Percentiles rank a stretch among this genome's conserved stretches.
These are phyloP conservation scores for Tetraselmis striata DNA, from an alignment of 139 green algal genomes.

Conservation along the genomic window DNA sequence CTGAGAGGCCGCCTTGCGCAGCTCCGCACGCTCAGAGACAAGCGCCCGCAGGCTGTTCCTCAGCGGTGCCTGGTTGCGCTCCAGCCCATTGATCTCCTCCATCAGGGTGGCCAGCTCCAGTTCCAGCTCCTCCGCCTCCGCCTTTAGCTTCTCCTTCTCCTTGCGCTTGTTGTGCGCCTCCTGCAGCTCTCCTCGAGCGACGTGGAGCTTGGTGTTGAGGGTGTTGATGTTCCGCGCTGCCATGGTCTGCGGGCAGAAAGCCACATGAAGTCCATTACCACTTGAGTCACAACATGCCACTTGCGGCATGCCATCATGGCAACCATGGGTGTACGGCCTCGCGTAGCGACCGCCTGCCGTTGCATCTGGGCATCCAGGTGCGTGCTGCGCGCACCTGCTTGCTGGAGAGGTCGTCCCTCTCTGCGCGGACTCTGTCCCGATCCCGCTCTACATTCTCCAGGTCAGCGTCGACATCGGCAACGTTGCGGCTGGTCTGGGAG, in stretches of 20 bases:
- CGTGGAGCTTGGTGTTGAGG: background rate
- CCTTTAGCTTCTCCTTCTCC: constrained; percentile 17
- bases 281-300: background rate
- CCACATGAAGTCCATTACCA: no score
- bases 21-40: background rate
- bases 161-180: background rate
- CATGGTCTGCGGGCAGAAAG: background rate
- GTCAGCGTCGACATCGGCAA: background rate
- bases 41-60: background rate
- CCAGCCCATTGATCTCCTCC: constrained; percentile 10
- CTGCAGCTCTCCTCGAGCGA: background rate
- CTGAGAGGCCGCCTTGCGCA: background rate
- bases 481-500: background rate
- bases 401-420: background rate
- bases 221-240: background rate
- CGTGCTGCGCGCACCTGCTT: background rate
- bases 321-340: no score
- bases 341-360: background rate
- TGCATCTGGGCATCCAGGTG: background rate
- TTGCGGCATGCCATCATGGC: no score
- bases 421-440: background rate
- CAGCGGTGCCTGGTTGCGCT: constrained; percentile 4
- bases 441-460: background rate
- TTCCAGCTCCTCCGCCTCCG: constrained; percentile 14
- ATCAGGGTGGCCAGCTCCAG: background rate